These are phyloP conservation scores for Ajuga chamaepitys DNA, from an alignment of 257 asterid genomes.

Conservation along the genomic window DNA sequence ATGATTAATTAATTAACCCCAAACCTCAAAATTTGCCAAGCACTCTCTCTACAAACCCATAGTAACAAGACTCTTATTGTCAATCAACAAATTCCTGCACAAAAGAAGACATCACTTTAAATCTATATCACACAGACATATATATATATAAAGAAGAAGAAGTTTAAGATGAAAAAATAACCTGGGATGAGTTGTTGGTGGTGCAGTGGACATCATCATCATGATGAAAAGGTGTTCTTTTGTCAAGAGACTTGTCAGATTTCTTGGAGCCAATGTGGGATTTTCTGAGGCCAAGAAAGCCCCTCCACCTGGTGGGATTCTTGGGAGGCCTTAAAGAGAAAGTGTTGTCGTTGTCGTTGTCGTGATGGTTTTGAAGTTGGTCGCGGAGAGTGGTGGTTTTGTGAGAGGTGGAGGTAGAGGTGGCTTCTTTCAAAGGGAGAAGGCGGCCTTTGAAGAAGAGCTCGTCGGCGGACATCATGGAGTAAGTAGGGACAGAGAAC, in stretches of 20 bases:
- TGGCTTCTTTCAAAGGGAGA: conserved; percentile 53
- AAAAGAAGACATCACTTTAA: not conserved
- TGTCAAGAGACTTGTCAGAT: conserved; percentile 31
- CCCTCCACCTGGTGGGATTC: conserved; percentile 78
- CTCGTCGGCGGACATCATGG: conserved; percentile 85
- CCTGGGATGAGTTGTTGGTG: conserved; percentile 40
- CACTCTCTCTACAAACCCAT: not conserved
- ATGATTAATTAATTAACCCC: not conserved
- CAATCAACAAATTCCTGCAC: conserved; percentile 29
- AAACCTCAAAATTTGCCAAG: conserved; percentile 24
- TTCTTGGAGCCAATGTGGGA: conserved; percentile 74
- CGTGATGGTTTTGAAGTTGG: conserved; percentile 45
- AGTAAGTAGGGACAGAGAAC: conserved; percentile 60
- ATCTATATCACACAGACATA: no score
- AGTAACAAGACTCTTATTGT: not conserved
- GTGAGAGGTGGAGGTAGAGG: not conserved
- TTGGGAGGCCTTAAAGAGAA: conserved; percentile 59
- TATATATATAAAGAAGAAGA: not conserved
- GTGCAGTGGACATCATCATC: conserved; percentile 24
- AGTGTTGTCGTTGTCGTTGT: conserved; percentile 1
- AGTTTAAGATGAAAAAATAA: not conserved
- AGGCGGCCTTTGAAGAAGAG: conserved; percentile 73
- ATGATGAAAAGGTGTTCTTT: conserved; percentile 14
- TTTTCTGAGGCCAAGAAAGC: conserved; percentile 60
- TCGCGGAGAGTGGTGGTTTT: conserved; percentile 62